phyloP scores from a whole-genome alignment of 2,329 filamentous ascomycete genomes.

The Exophiala oligosperma region DNA sequence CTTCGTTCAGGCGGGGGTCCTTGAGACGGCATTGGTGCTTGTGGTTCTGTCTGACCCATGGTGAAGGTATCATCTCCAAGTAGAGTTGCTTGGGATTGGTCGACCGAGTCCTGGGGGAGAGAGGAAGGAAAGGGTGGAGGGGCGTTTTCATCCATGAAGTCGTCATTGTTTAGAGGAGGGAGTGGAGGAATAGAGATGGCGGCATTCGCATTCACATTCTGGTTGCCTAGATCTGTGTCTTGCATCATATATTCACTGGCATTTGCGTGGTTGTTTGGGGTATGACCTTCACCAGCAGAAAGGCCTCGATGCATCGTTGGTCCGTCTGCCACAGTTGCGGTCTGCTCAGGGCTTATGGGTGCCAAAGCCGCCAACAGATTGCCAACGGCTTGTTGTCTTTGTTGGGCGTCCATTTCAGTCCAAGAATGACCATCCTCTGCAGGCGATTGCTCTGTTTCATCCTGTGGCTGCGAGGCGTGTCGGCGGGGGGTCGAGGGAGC shows the following conservation, averaged over 20 bases:
- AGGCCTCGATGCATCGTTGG: neutral
- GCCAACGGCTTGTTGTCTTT: constrained; percentile 21
- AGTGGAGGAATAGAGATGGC: constrained; percentile 17
- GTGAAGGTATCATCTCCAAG: neutral
- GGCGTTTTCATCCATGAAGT: constrained; percentile 9
- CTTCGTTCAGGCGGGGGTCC: constrained; percentile 20
- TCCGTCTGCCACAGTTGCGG: constrained; percentile 6
- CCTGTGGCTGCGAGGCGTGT: constrained; percentile 9
- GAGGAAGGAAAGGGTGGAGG: constrained; percentile 7
- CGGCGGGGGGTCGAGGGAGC: constrained; percentile 17
- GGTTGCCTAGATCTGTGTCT: constrained; percentile 2
- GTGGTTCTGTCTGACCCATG: constrained; percentile 11
- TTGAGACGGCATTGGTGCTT: constrained; percentile 12
- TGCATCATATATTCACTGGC: neutral
- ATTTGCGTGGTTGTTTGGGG: constrained; percentile 1
- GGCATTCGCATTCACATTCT: constrained; percentile 1
- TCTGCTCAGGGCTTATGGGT: constrained; percentile 18
- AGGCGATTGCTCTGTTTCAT: constrained; percentile 12
- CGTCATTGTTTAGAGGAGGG: constrained; percentile 11
- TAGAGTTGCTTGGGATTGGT: constrained; percentile 2
- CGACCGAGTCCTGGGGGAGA: constrained; percentile 4
- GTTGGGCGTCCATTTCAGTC: constrained; percentile 18
- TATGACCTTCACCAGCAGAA: constrained; percentile 3
- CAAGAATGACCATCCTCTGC: constrained; percentile 9
- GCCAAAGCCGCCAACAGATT: constrained; percentile 23